Conservation (phyloP, 306 rosid genomes). For the Ormosia semicastrata region DNA sequence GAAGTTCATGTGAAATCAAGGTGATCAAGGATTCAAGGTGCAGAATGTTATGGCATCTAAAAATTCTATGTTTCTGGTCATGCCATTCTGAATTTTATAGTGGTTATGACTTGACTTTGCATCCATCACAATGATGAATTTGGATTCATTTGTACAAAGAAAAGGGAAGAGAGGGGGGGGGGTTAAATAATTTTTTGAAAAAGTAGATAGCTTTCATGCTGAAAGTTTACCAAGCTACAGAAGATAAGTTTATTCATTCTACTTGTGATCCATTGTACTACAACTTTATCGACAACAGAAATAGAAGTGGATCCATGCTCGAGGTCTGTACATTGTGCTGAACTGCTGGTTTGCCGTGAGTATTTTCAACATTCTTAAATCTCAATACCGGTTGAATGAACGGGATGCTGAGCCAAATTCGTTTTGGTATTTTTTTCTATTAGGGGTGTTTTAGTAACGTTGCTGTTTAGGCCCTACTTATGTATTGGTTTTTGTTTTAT, state of each 20-base stretch:
- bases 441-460: background rate
- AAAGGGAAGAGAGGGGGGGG: background rate
- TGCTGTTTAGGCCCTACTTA: too few relatives aligned
- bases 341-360: background rate
- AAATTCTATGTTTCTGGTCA: background rate
- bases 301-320: background rate
- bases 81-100: background rate
- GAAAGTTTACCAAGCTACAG: background rate
- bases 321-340: background rate
- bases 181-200: background rate
- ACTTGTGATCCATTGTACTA: background rate
- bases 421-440: too few relatives aligned
- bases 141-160: background rate
- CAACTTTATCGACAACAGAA: background rate
- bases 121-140: background rate
- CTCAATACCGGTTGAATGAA: background rate
- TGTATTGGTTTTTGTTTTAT: background rate
- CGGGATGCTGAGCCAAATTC: background rate
- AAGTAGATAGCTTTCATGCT: background rate
- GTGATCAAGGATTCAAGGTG: conserved; percentile 42
- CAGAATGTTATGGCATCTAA: conserved; percentile 13
- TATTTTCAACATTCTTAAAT: background rate
- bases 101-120: background rate
- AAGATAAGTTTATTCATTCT: background rate
- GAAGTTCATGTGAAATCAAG: conserved; percentile 70